Percentiles rank a stretch among this genome's conserved stretches.
phyloP scores from a whole-genome alignment of 2,329 filamentous ascomycete genomes.

The Curvularia spicifera region DNA sequence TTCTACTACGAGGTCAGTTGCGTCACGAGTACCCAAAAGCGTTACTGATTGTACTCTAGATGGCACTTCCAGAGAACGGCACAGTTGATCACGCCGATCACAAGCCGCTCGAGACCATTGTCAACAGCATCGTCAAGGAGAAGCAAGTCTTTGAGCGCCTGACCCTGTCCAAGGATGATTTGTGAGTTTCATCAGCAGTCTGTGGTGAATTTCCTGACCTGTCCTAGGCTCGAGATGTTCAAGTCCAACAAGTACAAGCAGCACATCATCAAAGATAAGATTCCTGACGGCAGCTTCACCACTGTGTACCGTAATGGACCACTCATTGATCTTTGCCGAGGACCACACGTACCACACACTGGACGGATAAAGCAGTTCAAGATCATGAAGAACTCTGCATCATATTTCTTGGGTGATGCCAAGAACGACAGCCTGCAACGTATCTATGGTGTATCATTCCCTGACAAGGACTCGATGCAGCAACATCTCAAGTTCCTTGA shows the following conservation, averaged over 20 bases:
- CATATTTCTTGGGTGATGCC: slow-evolving; percentile 93
- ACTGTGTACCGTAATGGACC: slow-evolving; percentile 95
- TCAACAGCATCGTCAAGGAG: slow-evolving; percentile 88
- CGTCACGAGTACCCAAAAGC: background rate
- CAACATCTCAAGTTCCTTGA: slow-evolving; percentile 95
- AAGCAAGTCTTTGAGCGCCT: slow-evolving; percentile 94
- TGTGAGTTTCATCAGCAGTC: slow-evolving; percentile 49
- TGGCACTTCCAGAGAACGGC: slow-evolving; percentile 77
- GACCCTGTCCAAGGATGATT: slow-evolving; percentile 85
- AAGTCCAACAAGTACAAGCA: slow-evolving; percentile 98
- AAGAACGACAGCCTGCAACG: slow-evolving; percentile 94
- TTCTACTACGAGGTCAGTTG: slow-evolving; percentile 81
- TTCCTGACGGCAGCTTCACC: slow-evolving; percentile 84
- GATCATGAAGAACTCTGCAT: slow-evolving; percentile 84
- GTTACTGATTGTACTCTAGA: slow-evolving; percentile 50
- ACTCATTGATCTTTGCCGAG: slow-evolving; percentile 92
- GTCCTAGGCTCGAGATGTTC: slow-evolving; percentile 79
- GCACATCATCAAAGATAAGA: slow-evolving; percentile 93
- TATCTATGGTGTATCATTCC: slow-evolving; percentile 96
- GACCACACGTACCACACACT: slow-evolving; percentile 92
- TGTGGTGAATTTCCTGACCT: slow-evolving; percentile 1
- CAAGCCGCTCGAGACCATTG: slow-evolving; percentile 81
- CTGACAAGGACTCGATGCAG: slow-evolving; percentile 92
- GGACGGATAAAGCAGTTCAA: slow-evolving; percentile 93
- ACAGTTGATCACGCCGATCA: slow-evolving; percentile 78